Evolutionary conservation across 2,329 filamentous ascomycete genomes (phyloP).

Genomic region (Ilyonectria sp.): DNA sequence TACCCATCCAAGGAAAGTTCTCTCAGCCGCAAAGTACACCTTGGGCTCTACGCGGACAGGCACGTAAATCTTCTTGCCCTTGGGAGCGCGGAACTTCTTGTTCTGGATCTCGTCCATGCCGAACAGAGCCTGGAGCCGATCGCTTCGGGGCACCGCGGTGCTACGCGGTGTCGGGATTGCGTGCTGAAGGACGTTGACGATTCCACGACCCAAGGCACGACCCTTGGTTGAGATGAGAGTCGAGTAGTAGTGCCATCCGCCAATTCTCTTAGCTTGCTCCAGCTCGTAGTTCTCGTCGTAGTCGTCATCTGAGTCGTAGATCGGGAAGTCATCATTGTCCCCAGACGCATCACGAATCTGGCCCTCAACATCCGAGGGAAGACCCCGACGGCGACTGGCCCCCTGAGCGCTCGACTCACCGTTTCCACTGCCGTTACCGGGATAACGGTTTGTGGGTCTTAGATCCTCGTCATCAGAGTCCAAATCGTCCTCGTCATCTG

Average conservation of each 20-base stretch:
- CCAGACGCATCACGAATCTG: constrained; percentile 77
- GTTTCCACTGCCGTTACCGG: constrained; percentile 40
- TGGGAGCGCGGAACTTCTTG: constrained; percentile 79
- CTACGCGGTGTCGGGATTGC: constrained; percentile 69
- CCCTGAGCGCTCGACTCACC: constrained; percentile 58
- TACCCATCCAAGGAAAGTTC: constrained; percentile 96
- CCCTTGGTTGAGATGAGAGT: constrained; percentile 68
- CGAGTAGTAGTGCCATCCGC: constrained; percentile 82
- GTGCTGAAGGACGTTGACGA: constrained; percentile 63
- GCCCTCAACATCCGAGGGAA: constrained; percentile 81
- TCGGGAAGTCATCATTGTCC: constrained; percentile 80
- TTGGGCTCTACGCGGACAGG: constrained; percentile 97
- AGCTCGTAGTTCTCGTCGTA: constrained; percentile 81
- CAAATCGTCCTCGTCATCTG: constrained; percentile 80
- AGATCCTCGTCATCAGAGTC: constrained; percentile 77
- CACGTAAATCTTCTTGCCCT: constrained; percentile 94
- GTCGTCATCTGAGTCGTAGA: constrained; percentile 91
- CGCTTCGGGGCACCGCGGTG: constrained; percentile 70
- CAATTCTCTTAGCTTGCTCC: constrained; percentile 82
- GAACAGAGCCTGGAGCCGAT: constrained; percentile 68
- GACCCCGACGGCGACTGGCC: constrained; percentile 55
- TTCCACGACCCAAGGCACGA: constrained; percentile 58
- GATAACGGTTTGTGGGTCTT: constrained; percentile 27
- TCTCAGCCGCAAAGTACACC: constrained; percentile 96
- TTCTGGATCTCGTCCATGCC: constrained; percentile 69